Evolutionary conservation across 2,329 filamentous ascomycete species (phyloP).

Genomic region (Pyrenophora teres): DNA sequence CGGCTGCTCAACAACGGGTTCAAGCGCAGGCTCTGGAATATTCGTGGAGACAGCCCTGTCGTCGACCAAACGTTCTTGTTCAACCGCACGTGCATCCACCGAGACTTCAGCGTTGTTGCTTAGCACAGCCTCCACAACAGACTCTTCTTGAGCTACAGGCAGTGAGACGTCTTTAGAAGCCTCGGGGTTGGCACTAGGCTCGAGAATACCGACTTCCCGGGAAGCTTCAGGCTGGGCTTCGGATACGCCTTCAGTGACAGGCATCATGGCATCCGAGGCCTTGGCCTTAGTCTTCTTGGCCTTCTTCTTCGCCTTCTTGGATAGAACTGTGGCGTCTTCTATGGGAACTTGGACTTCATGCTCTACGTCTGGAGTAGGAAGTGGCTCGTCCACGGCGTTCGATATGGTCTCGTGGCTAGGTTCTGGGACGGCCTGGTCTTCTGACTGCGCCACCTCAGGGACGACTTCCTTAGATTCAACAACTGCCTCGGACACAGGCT

Average conservation of each 20-base stretch:
- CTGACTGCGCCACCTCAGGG: slow-evolving; percentile 5
- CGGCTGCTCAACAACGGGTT: neutral
- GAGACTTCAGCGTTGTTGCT: neutral
- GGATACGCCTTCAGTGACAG: slow-evolving; percentile 12
- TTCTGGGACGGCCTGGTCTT: slow-evolving; percentile 2
- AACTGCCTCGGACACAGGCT: neutral
- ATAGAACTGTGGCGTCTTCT: slow-evolving; percentile 9
- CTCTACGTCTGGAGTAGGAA: neutral
- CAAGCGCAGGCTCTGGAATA: neutral
- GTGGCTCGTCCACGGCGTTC: neutral
- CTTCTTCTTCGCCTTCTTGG: slow-evolving; percentile 40
- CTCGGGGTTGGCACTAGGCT: neutral
- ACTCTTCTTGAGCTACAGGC: slow-evolving; percentile 2
- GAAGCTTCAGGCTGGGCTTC: neutral
- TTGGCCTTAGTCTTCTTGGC: slow-evolving; percentile 34
- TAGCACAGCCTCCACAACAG: slow-evolving; percentile 1
- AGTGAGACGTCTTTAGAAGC: neutral
- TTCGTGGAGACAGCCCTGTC: slow-evolving; percentile 7
- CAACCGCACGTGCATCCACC: slow-evolving; percentile 15
- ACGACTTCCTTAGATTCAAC: slow-evolving; percentile 8
- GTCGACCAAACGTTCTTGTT: slow-evolving; percentile 19
- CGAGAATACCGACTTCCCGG: neutral
- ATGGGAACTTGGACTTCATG: slow-evolving; percentile 2
- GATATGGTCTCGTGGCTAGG: slow-evolving; percentile 1
- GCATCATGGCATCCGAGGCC: slow-evolving; percentile 19